Evolutionary conservation across 1,284 basidiomycete species (phyloP), one percentile per base, ranked within the genome.

Genomic region (Tilletia walkeri): DNA sequence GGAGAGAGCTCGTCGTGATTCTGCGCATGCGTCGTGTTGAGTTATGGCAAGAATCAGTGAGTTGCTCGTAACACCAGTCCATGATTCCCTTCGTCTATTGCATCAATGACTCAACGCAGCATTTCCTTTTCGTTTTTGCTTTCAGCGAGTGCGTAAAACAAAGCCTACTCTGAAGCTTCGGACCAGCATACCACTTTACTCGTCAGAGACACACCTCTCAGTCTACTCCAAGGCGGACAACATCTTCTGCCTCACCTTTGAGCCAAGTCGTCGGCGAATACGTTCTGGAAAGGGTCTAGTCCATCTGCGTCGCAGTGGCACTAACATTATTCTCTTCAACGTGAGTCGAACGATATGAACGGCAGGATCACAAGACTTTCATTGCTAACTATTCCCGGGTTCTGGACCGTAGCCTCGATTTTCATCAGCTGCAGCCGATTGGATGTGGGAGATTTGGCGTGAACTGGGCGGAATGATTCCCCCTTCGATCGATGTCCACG

Each of bases 391-490:
- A 1, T 53, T 18, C 36, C 20, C 45, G 24, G 24, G 2, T 30
- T 30, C 24, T 18, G 36, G n/a, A n/a, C 16, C 30, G 34, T 65
- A 54, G 70, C 48, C 78, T 41, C 77, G 81, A 50, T 70, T 71
- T 71, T 88, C 90, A 14, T 88, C 90, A 14, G 86, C 91, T 67
- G 90, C 90, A 1, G 86, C 87, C 38, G 92, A 94, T 81, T 94
- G 92, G 93, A 85, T 89, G 61, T 94, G 92, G 92, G 87, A 88
- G 71, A 84, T 94, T 63, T 93, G 91, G 91, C 87, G 87, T 61
- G 86, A 88, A 72, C 85, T 91, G 3, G 88, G 86, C 18, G 86
- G 87, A 3, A 72, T 81, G 48, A 78, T 88, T 4, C 88, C 88
- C 4, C 76, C 84, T 10, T 84, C 81, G 45, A 79, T 89, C 36